Evolutionary conservation across 306 rosid genomes (phyloP).

Genomic region (Cicer bijugum): DNA sequence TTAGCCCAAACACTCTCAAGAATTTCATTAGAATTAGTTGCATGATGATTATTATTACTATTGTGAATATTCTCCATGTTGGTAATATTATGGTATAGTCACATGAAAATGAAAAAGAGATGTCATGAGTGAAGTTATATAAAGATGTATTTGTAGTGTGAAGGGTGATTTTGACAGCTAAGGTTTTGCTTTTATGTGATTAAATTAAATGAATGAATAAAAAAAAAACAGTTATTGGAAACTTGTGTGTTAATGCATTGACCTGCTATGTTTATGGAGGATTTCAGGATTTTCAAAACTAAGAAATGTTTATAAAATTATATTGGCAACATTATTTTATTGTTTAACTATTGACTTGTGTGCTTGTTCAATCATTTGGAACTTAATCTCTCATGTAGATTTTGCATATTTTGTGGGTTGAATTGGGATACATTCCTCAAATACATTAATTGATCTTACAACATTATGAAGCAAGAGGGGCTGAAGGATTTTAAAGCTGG

Average conservation of each 20-base stretch:
- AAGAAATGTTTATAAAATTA: constrained; percentile 22
- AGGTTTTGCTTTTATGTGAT: constrained; percentile 50
- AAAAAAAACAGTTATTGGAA: constrained; percentile 45
- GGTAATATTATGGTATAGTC: background rate
- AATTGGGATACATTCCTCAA: constrained; percentile 47
- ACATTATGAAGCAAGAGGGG: constrained; percentile 54
- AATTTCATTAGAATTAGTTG: constrained; percentile 56
- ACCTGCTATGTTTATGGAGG: constrained; percentile 57
- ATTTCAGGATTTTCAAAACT: constrained; percentile 50
- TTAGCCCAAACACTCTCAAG: constrained; percentile 92
- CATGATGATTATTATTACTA: constrained; percentile 44
- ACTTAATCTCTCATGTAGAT: constrained; percentile 50
- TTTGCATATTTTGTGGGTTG: constrained; percentile 46
- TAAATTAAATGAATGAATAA: constrained; percentile 43
- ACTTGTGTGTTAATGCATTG: constrained; percentile 62
- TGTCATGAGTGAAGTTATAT: constrained; percentile 36
- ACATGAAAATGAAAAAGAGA: constrained; percentile 20
- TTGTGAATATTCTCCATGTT: constrained; percentile 50
- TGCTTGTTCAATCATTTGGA: constrained; percentile 61
- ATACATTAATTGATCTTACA: constrained; percentile 41
- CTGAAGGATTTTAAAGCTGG: constrained; percentile 64
- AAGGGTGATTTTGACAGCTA: constrained; percentile 52
- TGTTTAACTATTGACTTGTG: constrained; percentile 57
- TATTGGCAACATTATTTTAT: constrained; percentile 34
- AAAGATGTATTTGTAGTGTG: constrained; percentile 40